A percentile compares a stretch with the other conserved stretches of the same genome.
Conservation (phyloP, 257 asterid species). For the Petrea volubilis region DNA sequence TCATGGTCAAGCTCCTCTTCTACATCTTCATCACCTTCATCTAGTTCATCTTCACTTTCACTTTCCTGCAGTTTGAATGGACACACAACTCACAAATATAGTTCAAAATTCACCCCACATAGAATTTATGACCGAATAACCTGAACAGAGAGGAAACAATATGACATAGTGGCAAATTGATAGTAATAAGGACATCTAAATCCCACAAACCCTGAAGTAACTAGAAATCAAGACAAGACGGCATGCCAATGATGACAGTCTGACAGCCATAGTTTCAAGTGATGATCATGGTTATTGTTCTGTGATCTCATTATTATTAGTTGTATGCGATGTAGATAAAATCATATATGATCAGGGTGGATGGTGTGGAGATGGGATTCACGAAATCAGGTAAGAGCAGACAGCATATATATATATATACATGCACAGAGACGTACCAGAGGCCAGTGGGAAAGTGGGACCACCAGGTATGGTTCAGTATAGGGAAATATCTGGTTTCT, state of each 20-base stretch:
- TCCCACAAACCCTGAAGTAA: not conserved
- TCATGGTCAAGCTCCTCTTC: slow-evolving; percentile 80
- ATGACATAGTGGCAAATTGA: not conserved
- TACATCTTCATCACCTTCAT: slow-evolving; percentile 63
- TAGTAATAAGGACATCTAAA: not conserved
- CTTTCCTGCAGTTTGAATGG: slow-evolving; percentile 48
- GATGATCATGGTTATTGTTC: not conserved
- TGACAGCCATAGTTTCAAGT: not conserved
- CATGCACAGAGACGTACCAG: not conserved
- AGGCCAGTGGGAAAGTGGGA: not conserved
- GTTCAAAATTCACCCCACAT: not conserved
- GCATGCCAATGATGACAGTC: not conserved
- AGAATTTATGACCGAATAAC: not conserved
- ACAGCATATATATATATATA: not conserved
- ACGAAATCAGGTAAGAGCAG: not conserved
- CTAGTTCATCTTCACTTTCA: slow-evolving; percentile 71
- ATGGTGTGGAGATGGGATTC: not conserved
- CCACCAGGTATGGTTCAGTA: not conserved
- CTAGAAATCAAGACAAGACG: not conserved
- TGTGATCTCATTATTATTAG: not conserved
- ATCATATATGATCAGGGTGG: not conserved
- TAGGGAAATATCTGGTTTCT: not conserved
- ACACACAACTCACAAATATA: slow-evolving; percentile 9
- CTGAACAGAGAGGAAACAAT: not conserved
- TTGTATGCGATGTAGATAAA: not conserved